Conservation (phyloP, 495 filamentous ascomycete genomes). For the Arthonia radiata region DNA sequence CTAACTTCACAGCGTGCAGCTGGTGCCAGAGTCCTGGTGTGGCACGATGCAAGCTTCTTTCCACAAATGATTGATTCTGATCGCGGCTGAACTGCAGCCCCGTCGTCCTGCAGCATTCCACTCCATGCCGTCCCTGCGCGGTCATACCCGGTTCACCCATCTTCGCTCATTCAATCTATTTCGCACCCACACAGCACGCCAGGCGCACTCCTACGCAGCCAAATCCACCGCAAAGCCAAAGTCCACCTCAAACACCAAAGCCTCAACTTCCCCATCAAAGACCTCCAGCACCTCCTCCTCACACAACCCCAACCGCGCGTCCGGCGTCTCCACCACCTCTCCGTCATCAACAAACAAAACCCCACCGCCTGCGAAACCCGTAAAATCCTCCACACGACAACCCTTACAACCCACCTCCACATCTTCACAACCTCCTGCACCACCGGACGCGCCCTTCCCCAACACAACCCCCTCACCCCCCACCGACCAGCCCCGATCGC, state of each 20-base stretch:
- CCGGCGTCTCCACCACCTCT: not conserved
- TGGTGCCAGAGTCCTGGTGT: too few relatives aligned
- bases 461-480: not conserved
- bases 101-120: not conserved
- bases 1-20: too few relatives aligned
- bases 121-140: not conserved
- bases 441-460: not conserved
- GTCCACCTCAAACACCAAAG: not conserved
- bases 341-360: too few relatives aligned
- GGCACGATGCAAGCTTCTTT: not conserved
- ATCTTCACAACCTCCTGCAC: too few relatives aligned
- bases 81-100: not conserved
- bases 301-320: not conserved
- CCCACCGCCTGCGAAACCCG: too few relatives aligned
- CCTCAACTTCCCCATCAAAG: not conserved
- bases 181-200: not conserved
- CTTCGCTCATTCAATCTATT: not conserved
- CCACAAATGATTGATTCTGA: not conserved
- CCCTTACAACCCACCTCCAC: too few relatives aligned
- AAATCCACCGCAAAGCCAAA: not conserved
- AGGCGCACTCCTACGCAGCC: not conserved
- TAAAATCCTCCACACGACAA: too few relatives aligned
- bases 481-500: slow-evolving; percentile 1
- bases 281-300: not conserved
- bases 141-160: not conserved